Conservation (phyloP, 345 rosid species). For the Ailanthus altissimus region DNA sequence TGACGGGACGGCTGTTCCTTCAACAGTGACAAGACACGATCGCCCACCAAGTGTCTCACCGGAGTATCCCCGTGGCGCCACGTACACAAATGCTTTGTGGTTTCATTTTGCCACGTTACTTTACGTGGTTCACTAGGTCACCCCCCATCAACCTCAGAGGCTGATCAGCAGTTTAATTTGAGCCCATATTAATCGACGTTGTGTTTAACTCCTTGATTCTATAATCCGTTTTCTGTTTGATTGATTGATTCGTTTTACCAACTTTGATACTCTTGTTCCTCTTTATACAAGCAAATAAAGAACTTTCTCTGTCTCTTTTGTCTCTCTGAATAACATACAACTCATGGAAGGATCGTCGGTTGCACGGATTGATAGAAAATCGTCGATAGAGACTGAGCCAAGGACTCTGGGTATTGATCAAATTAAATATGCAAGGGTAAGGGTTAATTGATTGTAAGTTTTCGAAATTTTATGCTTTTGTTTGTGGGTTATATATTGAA, state of each 20-base stretch:
- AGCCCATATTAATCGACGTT: background rate
- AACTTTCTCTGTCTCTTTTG: background rate
- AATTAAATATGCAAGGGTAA: slow-evolving; percentile 48
- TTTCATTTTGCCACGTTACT: slow-evolving; percentile 15
- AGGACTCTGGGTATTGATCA: slow-evolving; percentile 43
- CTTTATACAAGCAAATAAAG: background rate
- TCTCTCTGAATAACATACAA: background rate
- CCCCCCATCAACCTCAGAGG: background rate
- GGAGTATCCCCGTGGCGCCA: background rate
- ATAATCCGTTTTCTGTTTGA: background rate
- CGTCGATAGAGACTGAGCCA: slow-evolving; percentile 54
- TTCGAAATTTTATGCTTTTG: too few species aligned
- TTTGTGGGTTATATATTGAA: background rate
- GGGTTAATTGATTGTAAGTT: background rate
- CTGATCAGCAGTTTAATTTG: background rate
- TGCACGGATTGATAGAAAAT: slow-evolving; percentile 29
- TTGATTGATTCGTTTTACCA: background rate
- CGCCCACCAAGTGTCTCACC: slow-evolving; percentile 5
- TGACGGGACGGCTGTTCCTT: background rate
- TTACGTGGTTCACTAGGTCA: slow-evolving; percentile 18
- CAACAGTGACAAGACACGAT: background rate
- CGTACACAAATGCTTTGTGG: background rate
- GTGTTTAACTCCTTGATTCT: background rate
- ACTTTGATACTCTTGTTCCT: background rate
- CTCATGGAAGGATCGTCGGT: slow-evolving; percentile 14